Base-by-base conservation (phyloP, 768 basidiomycete species). In the Tulasnella sp. region DNA sequence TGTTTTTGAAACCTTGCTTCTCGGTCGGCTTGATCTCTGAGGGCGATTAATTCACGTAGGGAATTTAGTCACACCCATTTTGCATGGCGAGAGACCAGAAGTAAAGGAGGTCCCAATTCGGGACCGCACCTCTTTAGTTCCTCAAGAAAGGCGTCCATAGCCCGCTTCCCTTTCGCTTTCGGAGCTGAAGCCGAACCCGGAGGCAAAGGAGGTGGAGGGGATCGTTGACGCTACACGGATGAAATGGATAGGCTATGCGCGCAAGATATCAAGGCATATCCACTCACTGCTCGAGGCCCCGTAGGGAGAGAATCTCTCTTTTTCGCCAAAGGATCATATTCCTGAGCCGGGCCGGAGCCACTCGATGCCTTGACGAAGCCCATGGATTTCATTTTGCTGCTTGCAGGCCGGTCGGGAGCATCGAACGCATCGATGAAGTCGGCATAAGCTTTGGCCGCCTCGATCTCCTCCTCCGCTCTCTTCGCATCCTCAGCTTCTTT, bases 121-220 rank as follows among this genome's bases (percentile, higher is more conserved):
- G 11, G 34, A 42, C 60, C 75, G 21, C 49, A 87, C 95, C 81
- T 81, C 74, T 98, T 98, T 61, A 99, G 90, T 74, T 99, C 93
- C 67, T 96, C 93, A 52, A 99, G 75, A 69, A 98, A 99, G 1
- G 85, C 73, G 71, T 97, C 94, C 91, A 98, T 98, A 1, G 88
- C 91, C 52, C 95, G 82, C 70, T 91, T 96, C 2, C 96, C 96
- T 70, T 91, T 96, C 0, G 88, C 84, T 68, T 84, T 91, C 0
- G 83, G 79, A 4, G 70, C 74, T 60, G 67, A 68, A 23, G 70
- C 61, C 13, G 75, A 23, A 23, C 32, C 66, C 0, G 80, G 75
- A 3, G 84, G 81, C 15, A 38, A 38, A 38, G 34, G 15, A 38
- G 34, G 34, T 38, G 34, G 34, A 38, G 34, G 34, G n/a, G 45